Evolutionary conservation across 1,284 basidiomycete genomes (phyloP).

Genomic region (Ganoderma sp.): DNA sequence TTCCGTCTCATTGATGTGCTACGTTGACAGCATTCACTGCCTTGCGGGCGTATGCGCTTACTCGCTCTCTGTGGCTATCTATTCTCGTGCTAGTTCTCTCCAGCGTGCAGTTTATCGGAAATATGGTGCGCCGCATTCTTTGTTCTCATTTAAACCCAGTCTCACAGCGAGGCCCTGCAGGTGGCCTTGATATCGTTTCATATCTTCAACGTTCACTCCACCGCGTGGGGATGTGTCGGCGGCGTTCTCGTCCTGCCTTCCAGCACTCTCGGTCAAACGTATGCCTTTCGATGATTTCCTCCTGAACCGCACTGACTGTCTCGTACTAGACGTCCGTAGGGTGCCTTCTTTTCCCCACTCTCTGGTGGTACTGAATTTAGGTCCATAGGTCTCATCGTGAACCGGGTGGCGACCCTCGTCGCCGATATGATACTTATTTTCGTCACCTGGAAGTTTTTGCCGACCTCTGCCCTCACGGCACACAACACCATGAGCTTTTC

Average conservation of each 20-base stretch:
- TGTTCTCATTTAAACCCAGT: neutral
- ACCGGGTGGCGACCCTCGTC: neutral
- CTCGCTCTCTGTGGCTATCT: neutral
- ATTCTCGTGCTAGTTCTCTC: neutral
- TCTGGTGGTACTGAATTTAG: too few species aligned
- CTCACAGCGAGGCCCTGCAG: neutral
- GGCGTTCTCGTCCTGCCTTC: neutral
- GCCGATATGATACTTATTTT: neutral
- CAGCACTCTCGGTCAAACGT: neutral
- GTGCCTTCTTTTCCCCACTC: too few species aligned
- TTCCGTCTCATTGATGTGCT: neutral
- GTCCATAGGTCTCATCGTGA: neutral
- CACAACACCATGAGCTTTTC: neutral
- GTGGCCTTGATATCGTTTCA: neutral
- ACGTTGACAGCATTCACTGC: neutral
- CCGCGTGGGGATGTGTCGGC: neutral
- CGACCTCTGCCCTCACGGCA: neutral
- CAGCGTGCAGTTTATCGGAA: neutral
- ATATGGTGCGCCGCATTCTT: neutral
- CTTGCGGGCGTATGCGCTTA: neutral
- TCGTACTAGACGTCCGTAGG: neutral
- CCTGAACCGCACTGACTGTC: neutral
- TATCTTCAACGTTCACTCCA: neutral
- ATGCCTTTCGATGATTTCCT: neutral
- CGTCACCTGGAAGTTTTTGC: neutral